phyloP scores from a whole-genome alignment of 2,329 filamentous ascomycete genomes.

The Colletotrichum caudatum region DNA sequence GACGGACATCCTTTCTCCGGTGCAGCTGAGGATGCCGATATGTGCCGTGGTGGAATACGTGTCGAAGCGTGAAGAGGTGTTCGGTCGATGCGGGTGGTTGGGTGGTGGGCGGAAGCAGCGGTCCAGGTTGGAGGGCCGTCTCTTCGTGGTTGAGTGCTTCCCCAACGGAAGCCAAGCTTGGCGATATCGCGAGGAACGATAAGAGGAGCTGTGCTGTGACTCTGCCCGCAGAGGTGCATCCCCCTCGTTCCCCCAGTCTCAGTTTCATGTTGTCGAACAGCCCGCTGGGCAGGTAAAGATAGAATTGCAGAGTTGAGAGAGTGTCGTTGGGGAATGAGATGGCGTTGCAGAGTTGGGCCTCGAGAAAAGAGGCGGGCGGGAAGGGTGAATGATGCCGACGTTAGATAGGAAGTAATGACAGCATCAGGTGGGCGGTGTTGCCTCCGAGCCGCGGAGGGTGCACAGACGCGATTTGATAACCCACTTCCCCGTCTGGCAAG shows the following conservation, averaged over 20 bases:
- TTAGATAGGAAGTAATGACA: constrained; percentile 35
- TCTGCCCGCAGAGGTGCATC: constrained; percentile 69
- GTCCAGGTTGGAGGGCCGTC: constrained; percentile 56
- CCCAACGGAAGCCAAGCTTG: constrained; percentile 54
- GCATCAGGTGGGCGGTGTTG: constrained; percentile 38
- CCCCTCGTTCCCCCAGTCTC: constrained; percentile 20
- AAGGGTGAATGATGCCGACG: constrained; percentile 38
- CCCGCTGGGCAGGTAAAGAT: background rate
- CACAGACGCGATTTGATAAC: constrained; percentile 32
- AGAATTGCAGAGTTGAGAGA: background rate
- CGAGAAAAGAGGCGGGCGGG: constrained; percentile 2
- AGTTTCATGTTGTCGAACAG: constrained; percentile 19
- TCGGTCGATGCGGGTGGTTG: constrained; percentile 63
- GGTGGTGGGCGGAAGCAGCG: constrained; percentile 55
- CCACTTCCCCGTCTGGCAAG: constrained; percentile 9
- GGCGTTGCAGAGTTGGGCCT: constrained; percentile 4
- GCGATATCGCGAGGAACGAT: constrained; percentile 73
- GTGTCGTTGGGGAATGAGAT: background rate
- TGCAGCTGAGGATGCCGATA: constrained; percentile 83
- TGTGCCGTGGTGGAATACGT: constrained; percentile 93
- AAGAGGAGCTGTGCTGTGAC: constrained; percentile 74
- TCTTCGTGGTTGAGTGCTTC: constrained; percentile 53
- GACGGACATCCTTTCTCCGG: constrained; percentile 76
- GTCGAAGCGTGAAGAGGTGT: constrained; percentile 78
- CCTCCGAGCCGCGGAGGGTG: constrained; percentile 36